These are phyloP conservation scores for Alternaria ventricosa DNA, from an alignment of 2,329 filamentous ascomycete genomes.

Conservation along the genomic window DNA sequence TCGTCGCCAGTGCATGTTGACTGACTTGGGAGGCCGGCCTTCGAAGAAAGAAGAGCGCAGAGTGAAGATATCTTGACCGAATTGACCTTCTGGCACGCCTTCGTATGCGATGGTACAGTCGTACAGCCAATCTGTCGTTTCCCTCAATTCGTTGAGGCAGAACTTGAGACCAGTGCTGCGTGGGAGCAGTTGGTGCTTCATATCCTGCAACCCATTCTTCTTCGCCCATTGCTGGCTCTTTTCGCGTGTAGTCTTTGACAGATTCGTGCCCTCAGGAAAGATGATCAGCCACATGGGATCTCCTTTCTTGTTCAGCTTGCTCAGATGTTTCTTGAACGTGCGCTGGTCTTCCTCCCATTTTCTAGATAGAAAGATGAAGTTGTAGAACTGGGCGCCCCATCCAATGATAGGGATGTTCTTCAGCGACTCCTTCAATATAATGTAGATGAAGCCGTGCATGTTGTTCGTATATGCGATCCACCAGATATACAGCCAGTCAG, in stretches of 20 bases:
- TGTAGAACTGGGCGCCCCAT: constrained; percentile 82
- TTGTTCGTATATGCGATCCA: constrained; percentile 87
- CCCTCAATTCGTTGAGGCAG: constrained; percentile 76
- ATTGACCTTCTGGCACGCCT: constrained; percentile 75
- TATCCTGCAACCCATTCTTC: constrained; percentile 75
- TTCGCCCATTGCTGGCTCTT: constrained; percentile 78
- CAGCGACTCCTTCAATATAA: constrained; percentile 87
- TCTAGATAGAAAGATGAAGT: constrained; percentile 90
- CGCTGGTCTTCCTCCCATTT: constrained; percentile 84
- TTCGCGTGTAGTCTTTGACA: constrained; percentile 71
- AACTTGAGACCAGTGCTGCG: constrained; percentile 82
- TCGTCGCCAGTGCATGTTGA: constrained; percentile 95
- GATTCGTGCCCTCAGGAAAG: constrained; percentile 87
- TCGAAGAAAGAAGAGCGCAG: constrained; percentile 86
- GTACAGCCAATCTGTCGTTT: constrained; percentile 81
- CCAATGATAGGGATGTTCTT: constrained; percentile 82
- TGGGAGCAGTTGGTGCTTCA: constrained; percentile 76
- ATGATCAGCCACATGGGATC: constrained; percentile 91
- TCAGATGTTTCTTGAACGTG: constrained; percentile 75
- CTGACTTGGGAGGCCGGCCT: constrained; percentile 87
- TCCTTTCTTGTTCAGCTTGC: constrained; percentile 70
- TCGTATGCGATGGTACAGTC: constrained; percentile 97
- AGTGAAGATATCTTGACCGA: constrained; percentile 90
- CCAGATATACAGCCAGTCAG: constrained; percentile 92
- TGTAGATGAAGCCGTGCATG: constrained; percentile 87